These are phyloP conservation scores for Acer yangbiense DNA, from an alignment of 345 rosid species.

Conservation along the genomic window DNA sequence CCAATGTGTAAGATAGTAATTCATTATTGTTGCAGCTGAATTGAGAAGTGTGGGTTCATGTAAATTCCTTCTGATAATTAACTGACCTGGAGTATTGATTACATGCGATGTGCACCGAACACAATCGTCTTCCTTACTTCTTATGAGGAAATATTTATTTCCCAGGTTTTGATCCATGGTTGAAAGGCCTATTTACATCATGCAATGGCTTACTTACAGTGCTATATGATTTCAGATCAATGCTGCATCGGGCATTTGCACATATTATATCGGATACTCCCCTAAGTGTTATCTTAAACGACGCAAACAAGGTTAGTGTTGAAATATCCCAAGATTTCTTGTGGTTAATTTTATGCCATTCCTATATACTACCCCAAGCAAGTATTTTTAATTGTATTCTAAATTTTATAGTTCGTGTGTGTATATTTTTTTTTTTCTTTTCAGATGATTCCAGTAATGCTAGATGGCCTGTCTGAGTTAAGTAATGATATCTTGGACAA, in stretches of 20 bases:
- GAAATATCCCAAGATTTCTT: conserved; percentile 8
- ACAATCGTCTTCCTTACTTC: not conserved
- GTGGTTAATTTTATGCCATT: not conserved
- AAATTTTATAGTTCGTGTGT: not conserved
- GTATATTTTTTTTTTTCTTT: conserved; percentile 17
- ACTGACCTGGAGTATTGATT: not conserved
- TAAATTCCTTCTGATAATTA: not conserved
- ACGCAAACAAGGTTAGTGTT: conserved; percentile 66
- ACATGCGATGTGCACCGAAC: conserved; percentile 3
- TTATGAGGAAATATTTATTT: not conserved
- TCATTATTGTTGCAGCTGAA: not conserved
- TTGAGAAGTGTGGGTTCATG: too few relatives aligned
- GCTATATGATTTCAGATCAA: conserved; percentile 50
- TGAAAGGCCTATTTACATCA: not conserved
- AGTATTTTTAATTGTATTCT: conserved; percentile 17
- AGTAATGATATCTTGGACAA: conserved; percentile 49
- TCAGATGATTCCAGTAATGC: conserved; percentile 69
- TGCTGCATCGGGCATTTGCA: conserved; percentile 63
- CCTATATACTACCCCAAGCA: conserved; percentile 16
- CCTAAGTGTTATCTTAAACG: conserved; percentile 56
- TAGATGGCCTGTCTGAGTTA: conserved; percentile 63
- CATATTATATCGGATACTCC: conserved; percentile 76
- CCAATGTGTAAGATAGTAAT: not conserved
- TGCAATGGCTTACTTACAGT: conserved; percentile 17
- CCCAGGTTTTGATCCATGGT: not conserved